These are phyloP conservation scores for Didymella pinodella DNA, from an alignment of 2,329 filamentous ascomycete genomes.

Conservation along the genomic window DNA sequence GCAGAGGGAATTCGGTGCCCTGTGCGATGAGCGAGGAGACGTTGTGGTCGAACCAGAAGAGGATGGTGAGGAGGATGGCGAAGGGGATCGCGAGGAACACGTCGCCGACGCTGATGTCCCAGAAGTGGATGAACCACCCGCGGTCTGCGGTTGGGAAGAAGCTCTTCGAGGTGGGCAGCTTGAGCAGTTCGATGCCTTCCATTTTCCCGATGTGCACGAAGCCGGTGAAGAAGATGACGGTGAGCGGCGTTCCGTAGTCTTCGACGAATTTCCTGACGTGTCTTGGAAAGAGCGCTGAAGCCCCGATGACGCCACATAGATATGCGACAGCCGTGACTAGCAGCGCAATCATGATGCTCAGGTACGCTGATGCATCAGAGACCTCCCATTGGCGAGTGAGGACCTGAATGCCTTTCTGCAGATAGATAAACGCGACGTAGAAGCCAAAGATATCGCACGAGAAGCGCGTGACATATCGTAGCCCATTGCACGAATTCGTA, in stretches of 20 bases:
- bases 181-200: slow-evolving; percentile 72
- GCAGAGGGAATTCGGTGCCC: slow-evolving; percentile 63
- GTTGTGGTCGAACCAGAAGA: slow-evolving; percentile 93
- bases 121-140: slow-evolving; percentile 81
- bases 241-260: slow-evolving; percentile 80
- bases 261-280: slow-evolving; percentile 82
- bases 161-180: slow-evolving; percentile 76
- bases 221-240: slow-evolving; percentile 81
- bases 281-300: slow-evolving; percentile 75
- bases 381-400: slow-evolving; percentile 74
- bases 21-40: slow-evolving; percentile 65
- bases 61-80: slow-evolving; percentile 78
- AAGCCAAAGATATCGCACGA: slow-evolving; percentile 95
- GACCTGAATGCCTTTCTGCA: slow-evolving; percentile 90
- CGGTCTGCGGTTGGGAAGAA: slow-evolving; percentile 80
- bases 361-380: slow-evolving; percentile 71
- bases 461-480: slow-evolving; percentile 90
- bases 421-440: slow-evolving; percentile 90
- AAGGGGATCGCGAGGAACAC: slow-evolving; percentile 89
- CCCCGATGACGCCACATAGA: slow-evolving; percentile 74
- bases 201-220: slow-evolving; percentile 89
- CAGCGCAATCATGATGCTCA: slow-evolving; percentile 78
- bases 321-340: slow-evolving; percentile 82
- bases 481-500: slow-evolving; percentile 85
- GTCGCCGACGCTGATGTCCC: slow-evolving; percentile 75